Conservation (phyloP, 164 flowering plant genomes). For the Magnolia sinica region DNA sequence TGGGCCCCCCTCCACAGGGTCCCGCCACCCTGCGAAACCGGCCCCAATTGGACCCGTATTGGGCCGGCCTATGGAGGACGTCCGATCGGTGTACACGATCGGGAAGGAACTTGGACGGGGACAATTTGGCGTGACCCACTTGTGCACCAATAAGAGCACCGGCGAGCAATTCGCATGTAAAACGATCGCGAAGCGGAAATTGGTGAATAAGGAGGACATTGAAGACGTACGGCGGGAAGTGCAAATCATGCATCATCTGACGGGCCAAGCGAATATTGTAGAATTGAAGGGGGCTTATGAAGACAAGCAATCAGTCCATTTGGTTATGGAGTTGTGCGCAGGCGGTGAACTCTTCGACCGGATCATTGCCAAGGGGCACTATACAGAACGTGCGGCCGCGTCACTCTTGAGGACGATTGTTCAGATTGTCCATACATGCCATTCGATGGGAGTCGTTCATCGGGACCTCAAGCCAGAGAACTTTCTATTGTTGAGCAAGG, state of each 20-base stretch:
- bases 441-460: constrained; percentile 38
- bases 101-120: constrained; percentile 40
- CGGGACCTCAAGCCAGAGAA: constrained; percentile 43
- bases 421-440: constrained; percentile 31
- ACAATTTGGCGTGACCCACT: constrained; percentile 33
- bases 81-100: constrained; percentile 16
- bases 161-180: constrained; percentile 35
- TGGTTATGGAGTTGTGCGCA: constrained; percentile 37
- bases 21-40: constrained; percentile 1
- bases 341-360: constrained; percentile 42
- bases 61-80: constrained; percentile 21
- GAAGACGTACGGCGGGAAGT: constrained; percentile 40
- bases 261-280: constrained; percentile 34
- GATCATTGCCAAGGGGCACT: constrained; percentile 36
- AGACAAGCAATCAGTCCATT: constrained; percentile 32
- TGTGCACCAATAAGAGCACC: constrained; percentile 23
- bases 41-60: constrained; percentile 9
- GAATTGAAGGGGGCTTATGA: constrained; percentile 31
- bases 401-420: constrained; percentile 17
- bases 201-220: constrained; percentile 27
- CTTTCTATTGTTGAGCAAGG: constrained; percentile 29
- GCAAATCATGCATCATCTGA: constrained; percentile 38
- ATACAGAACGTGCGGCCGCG: constrained; percentile 34
- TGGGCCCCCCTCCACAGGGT: neutral
- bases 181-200: constrained; percentile 35